phyloP scores from a whole-genome alignment of 208 protist species.

The Wallacemonas sp. region DNA sequence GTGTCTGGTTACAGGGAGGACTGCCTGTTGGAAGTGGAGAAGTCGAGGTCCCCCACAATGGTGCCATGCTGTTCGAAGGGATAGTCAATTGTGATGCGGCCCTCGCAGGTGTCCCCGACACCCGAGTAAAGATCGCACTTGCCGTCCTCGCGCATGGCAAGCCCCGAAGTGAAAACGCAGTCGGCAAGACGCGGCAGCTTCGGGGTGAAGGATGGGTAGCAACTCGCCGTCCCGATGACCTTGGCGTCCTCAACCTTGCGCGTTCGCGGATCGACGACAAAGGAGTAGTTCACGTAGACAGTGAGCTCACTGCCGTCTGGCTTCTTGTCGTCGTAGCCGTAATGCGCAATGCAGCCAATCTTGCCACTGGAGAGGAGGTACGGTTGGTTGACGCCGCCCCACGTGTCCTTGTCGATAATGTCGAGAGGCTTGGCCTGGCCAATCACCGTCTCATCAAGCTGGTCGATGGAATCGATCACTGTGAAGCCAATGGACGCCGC shows the following conservation, averaged over 20 bases:
- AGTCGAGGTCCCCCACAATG: conserved; percentile 18
- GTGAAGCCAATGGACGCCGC: conserved; percentile 50
- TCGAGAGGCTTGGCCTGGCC: conserved; percentile 27
- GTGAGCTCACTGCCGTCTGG: conserved; percentile 8
- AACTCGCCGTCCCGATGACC: conserved; percentile 23
- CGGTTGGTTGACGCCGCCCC: conserved; percentile 28
- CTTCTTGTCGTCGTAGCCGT: conserved; percentile 21
- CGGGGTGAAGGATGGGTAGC: conserved; percentile 16
- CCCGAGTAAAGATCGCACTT: conserved; percentile 30
- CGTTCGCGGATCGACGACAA: conserved; percentile 22
- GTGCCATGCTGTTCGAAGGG: conserved; percentile 19
- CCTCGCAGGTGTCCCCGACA: conserved; percentile 21
- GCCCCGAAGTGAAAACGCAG: conserved; percentile 25
- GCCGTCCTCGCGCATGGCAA: conserved; percentile 23
- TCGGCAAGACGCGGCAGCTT: conserved; percentile 24
- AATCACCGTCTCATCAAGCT: conserved; percentile 30
- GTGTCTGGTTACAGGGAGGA: conserved; percentile 14
- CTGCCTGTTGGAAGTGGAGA: conserved; percentile 13
- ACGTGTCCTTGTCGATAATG: conserved; percentile 19
- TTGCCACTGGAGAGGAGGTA: conserved; percentile 23
- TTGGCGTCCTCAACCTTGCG: conserved; percentile 23
- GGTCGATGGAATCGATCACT: conserved; percentile 35
- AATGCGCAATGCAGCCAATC: conserved; percentile 29
- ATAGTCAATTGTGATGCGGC: conserved; percentile 30
- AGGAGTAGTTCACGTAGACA: conserved; percentile 31